Base-by-base conservation (phyloP, 768 basidiomycete genomes). In the Panus rudis region DNA sequence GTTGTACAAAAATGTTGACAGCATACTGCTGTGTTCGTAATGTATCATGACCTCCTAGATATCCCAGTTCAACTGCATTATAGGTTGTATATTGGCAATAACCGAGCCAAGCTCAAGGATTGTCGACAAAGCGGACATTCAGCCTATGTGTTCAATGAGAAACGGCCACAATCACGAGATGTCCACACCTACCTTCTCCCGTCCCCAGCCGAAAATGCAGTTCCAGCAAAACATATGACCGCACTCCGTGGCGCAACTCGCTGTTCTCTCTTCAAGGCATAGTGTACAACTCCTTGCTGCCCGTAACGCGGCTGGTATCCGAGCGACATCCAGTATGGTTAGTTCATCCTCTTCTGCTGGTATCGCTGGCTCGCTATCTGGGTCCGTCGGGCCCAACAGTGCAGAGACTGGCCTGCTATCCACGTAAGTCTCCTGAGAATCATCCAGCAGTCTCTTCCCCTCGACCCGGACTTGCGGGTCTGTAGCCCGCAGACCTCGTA, bases 151-250 rank as follows among this genome's bases (percentile, higher is more conserved):
- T 43, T 32, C 17, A 7, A 14, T 49, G 20, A 52, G 26, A 13
- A 23, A 21, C 6, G 20, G n/a, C 11, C 28, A 24, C 3, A 31
- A 4, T 20, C 24, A 22, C 21, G 24, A 4, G n/a, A 6, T 23
- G 14, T 22, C 13, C 27, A 13, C 6, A 52, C 64, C 40, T 43
- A 83, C 84, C 77, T 90, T 92, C 60, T 92, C 90, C 58, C 83
- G 69, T 12, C 84, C 88, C 90, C 90, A 92, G 8, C 81, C 85
- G 33, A 86, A 78, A 30, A 92, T 87, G 53, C 90, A 92, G 52
- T 71, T 79, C 90, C 90, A 92, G 52, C 89, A 91, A 58, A 92
- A 92, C 35, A 92, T 56, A 60, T 92, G 90, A 0, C 90, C 90
- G 51, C 90, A 92, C 59, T 92, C 90, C 0, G 90, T 92, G 22